Base-by-base conservation (phyloP, 306 rosid genomes). In the Vigna radiata region DNA sequence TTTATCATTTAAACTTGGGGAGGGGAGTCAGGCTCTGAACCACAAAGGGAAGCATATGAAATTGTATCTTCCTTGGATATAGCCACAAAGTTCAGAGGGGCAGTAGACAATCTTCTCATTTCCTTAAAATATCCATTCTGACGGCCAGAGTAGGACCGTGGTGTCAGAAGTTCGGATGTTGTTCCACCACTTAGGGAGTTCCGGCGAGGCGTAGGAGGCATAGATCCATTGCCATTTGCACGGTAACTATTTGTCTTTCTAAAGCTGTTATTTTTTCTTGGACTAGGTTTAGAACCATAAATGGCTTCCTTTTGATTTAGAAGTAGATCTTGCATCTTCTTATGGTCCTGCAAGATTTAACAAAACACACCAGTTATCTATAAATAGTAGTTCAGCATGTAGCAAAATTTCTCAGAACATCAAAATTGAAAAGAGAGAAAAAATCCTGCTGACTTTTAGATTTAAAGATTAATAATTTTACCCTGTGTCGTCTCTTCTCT, bases 201-300 rank as follows among this genome's bases (percentile, higher is more conserved):
- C 13, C 98, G 93, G 21, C 96, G 97, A 75, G 97, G 93, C 19
- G 91, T 92, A 0, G 98, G 96, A 55, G 98, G 85, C 97, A 90
- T 75, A 1, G 97, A 90, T 29, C 91, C 97, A 76, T 88, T 95
- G 66, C 96, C 97, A 73, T 95, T 95, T 21, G 87, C 53, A 2
- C 88, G 85, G 80, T 84, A 86, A 31, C 97, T 91, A 59, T 89
- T 95, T 61, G 93, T 83, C 86, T 89, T 89, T 81, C 91, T 86
- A 74, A 92, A 89, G 88, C 97, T 95, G 86, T 85, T 95, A 54
- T 84, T 88, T 83, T 86, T 92, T 72, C 88, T 88, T 27, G 99
- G 99, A 81, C 99, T 95, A 62, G 99, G 99, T 82, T 86, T 92
- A 19, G 97, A 92, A 31, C 99, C 99, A 60, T 88, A 92, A 47